Conservation (phyloP, 805 yeast species). For the Cyberlindnera xishuangbannaensis region DNA sequence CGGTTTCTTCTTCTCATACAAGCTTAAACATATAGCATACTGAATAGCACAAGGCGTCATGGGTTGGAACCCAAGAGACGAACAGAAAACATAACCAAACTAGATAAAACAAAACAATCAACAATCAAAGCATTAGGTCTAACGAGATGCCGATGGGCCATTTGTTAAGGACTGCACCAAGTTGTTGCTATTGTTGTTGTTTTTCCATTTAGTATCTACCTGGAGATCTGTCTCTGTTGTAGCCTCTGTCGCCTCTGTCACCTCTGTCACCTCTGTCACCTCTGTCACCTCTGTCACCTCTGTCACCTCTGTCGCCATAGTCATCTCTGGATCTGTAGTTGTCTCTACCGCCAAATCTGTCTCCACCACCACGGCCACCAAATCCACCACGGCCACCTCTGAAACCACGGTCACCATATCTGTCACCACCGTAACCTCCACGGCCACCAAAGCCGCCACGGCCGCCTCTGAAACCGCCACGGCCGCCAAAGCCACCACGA, state of each 20-base stretch:
- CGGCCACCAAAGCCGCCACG: slow-evolving; percentile 37
- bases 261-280: slow-evolving; percentile 7
- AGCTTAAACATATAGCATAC: no score
- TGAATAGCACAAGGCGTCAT: no score
- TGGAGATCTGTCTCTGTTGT: slow-evolving; percentile 70
- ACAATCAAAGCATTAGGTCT: no score
- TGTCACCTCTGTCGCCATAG: slow-evolving; percentile 33
- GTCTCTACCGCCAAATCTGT: slow-evolving; percentile 36
- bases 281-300: slow-evolving; percentile 33
- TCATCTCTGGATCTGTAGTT: slow-evolving; percentile 35
- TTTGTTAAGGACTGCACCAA: no score
- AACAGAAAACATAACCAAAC: slow-evolving; percentile 1
- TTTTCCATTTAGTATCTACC: slow-evolving; percentile 47
- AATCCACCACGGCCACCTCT: slow-evolving; percentile 40
- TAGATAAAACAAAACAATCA: slow-evolving; percentile 1
- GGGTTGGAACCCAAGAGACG: neutral
- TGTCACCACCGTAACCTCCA: slow-evolving; percentile 35
- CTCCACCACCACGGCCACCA: slow-evolving; percentile 35
- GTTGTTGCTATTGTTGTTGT: neutral
- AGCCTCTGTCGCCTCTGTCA: slow-evolving; percentile 33
- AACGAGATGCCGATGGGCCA: neutral
- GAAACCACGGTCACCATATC: slow-evolving; percentile 23
- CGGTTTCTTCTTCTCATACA: no score
- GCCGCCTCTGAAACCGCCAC: slow-evolving; percentile 35
- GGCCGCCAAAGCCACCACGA: slow-evolving; percentile 24